Percentiles rank a stretch among this genome's conserved stretches.
These are phyloP conservation scores for Nannochloropsis gaditana DNA, from an alignment of 108 stramenopile genomes.

Conservation along the genomic window DNA sequence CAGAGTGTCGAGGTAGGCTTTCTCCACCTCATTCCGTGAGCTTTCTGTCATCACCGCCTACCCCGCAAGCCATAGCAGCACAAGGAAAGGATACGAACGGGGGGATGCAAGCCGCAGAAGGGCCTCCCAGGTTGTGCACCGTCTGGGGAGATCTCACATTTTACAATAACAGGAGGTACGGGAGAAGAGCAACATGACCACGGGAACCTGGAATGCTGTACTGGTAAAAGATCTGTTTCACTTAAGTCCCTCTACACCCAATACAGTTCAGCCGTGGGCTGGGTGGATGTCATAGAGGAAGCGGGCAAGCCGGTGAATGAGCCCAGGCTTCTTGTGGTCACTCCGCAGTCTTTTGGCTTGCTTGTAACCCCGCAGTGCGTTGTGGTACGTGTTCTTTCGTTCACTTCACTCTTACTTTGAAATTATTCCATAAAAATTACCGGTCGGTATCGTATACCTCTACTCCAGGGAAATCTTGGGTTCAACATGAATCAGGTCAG, in stretches of 20 bases:
- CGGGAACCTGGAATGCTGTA: not conserved
- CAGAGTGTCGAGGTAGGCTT: no score
- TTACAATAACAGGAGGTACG: slow-evolving; percentile 6
- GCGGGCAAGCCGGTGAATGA: not conserved
- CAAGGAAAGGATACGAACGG: no score
- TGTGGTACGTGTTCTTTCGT: not conserved
- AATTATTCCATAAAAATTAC: no score
- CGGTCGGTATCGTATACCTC: no score
- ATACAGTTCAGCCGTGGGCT: not conserved
- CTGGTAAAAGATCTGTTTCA: not conserved
- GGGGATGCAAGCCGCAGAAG: not conserved
- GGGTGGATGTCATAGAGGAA: not conserved
- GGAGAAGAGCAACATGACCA: not conserved
- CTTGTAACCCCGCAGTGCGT: not conserved
- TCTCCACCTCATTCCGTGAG: no score
- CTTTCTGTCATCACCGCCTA: no score
- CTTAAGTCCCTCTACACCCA: not conserved
- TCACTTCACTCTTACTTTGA: not conserved
- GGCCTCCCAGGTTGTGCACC: not conserved
- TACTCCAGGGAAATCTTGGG: not conserved
- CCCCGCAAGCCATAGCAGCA: no score
- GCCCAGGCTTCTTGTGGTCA: not conserved
- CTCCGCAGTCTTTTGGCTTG: not conserved
- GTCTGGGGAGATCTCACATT: not conserved
- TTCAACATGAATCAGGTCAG: not conserved